Base-by-base conservation (phyloP, 768 basidiomycete genomes). In the Suillus clintonianus region DNA sequence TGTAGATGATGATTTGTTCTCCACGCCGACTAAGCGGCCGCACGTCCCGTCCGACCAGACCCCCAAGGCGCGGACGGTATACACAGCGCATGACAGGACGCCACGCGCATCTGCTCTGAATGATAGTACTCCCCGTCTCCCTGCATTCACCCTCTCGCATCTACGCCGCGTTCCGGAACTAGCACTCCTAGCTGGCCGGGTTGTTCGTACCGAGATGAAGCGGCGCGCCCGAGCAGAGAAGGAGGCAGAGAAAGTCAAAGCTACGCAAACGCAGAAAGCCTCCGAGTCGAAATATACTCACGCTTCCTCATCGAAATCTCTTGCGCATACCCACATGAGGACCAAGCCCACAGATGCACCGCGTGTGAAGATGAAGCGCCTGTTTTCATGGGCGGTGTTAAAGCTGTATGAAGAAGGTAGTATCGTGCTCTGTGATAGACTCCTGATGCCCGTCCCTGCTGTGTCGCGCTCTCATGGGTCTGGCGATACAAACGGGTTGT, bases 161-260 rank as follows among this genome's bases (percentile, higher is more conserved):
- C 81, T 94, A 2, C 85, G 90, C 8, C 89, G 91, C 53, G 89
- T 93, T 0, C 90, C 91, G 10, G 91, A 91, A 67, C 80, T 94
- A 4, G 78, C 83, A 0, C 78, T 85, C 14, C 79, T 94, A 61
- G 90, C 91, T 5, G 77, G 80, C 27, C 80, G 88, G 11, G 87
- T 93, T 2, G 87, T 89, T 13, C 78, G 83, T 48, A 85, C 87
- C 2, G 90, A 90, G 59, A 76, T 76, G 4, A 84, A 83, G 65
- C 81, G 86, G 15, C 81, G 85, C n/a, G 74, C 77, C 15, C 81
- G 82, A 50, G 84, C 82, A 24, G 83, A 82, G 60, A 76, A 77
- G 36, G 82, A 83, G 71, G 80, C 77, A 63, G 67, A 72, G 36
- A 82, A 80, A 64, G 78, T 68, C 67, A 43, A 71, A 67, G 14